Conservation (phyloP, 1,284 basidiomycete species). For the Wallemia ichthyophaga region DNA sequence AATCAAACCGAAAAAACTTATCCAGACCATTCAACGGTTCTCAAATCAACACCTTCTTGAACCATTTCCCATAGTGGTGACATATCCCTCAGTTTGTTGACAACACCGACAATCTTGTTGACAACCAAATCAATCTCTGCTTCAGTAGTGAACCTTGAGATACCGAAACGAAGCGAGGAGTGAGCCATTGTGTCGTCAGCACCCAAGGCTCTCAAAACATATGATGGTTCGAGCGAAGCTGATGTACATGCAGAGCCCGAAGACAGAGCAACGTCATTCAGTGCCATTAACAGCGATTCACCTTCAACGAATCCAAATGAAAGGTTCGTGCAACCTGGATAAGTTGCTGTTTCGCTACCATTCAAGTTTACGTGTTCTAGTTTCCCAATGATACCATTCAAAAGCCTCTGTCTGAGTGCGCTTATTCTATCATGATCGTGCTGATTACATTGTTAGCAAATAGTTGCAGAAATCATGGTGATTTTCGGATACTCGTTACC, state of each 20-base stretch:
- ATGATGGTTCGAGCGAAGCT: constrained; percentile 90
- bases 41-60: constrained; percentile 84
- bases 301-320: constrained; percentile 95
- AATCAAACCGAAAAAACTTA: no score
- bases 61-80: constrained; percentile 95
- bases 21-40: constrained; percentile 69
- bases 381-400: constrained; percentile 46
- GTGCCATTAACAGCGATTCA: constrained; percentile 86
- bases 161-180: constrained; percentile 85
- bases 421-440: constrained; percentile 54
- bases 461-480: neutral
- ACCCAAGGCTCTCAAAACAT: constrained; percentile 83
- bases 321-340: constrained; percentile 76
- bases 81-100: constrained; percentile 41
- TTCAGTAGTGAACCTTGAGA: constrained; percentile 94
- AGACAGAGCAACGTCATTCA: constrained; percentile 93
- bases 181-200: constrained; percentile 98
- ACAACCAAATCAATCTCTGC: constrained; percentile 88
- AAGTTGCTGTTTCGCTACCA: constrained; percentile 49
- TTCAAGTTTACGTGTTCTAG: constrained; percentile 81
- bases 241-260: constrained; percentile 97
- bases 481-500: constrained; percentile 10
- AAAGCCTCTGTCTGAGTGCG: constrained; percentile 48
- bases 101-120: constrained; percentile 58
- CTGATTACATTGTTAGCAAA: constrained; percentile 17